Evolutionary conservation across 2,329 filamentous ascomycete genomes (phyloP).

Genomic region (Venturia pyrina): DNA sequence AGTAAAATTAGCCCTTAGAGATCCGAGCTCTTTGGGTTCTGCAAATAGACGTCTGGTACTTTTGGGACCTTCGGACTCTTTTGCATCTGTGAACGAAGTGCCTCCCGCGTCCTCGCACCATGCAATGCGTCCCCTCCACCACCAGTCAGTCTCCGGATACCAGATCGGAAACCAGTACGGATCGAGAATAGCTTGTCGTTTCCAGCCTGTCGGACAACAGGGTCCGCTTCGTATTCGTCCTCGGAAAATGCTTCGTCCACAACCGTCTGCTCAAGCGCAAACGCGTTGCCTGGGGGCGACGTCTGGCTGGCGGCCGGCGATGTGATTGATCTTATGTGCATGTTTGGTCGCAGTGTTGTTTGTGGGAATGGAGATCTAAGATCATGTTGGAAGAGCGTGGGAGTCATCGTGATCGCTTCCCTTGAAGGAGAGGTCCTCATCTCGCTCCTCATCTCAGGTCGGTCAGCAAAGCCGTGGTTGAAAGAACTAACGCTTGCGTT

Average conservation of each 20-base stretch:
- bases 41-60: conserved; percentile 36
- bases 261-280: conserved; percentile 59
- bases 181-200: conserved; percentile 16
- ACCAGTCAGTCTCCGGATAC: conserved; percentile 54
- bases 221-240: conserved; percentile 49
- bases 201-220: conserved; percentile 14
- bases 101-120: conserved; percentile 26
- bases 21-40: conserved; percentile 24
- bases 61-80: conserved; percentile 39
- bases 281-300: conserved; percentile 8
- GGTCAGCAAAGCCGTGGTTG: conserved; percentile 79
- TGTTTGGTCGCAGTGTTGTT: conserved; percentile 43
- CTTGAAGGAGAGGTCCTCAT: conserved; percentile 17
- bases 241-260: conserved; percentile 66
- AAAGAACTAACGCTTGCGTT: conserved; percentile 67
- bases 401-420: conserved; percentile 43
- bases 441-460: background rate
- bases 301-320: conserved; percentile 54
- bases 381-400: conserved; percentile 40
- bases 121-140: conserved; percentile 35
- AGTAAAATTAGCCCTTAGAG: background rate
- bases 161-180: conserved; percentile 30
- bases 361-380: conserved; percentile 16
- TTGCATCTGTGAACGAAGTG: conserved; percentile 22
- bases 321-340: conserved; percentile 77